Evolutionary conservation across 805 yeast species (phyloP).

Genomic region (Nakazawaea ishiwadae): DNA sequence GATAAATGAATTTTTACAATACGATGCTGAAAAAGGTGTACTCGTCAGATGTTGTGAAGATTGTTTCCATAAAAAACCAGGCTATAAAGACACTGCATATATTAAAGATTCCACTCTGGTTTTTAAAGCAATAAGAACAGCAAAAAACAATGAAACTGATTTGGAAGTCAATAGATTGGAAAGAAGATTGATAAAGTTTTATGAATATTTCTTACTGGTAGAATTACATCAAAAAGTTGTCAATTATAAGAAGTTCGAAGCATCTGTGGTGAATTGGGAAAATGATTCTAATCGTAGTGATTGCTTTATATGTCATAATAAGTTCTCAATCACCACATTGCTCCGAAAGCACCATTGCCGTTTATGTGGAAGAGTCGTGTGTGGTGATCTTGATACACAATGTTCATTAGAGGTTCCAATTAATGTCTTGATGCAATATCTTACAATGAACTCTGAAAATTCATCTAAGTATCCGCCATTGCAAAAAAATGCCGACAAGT

Average conservation of each 20-base stretch:
- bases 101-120: constrained; percentile 37
- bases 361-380: constrained; percentile 77
- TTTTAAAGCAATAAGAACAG: constrained; percentile 38
- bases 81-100: constrained; percentile 42
- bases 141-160: constrained; percentile 41
- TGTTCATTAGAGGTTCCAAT: constrained; percentile 77
- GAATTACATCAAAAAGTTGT: constrained; percentile 11
- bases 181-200: constrained; percentile 49
- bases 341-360: constrained; percentile 88
- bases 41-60: constrained; percentile 67
- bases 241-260: constrained; percentile 33
- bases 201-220: constrained; percentile 14
- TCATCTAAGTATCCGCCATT: constrained; percentile 1
- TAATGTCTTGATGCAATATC: constrained; percentile 32
- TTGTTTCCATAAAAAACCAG: constrained; percentile 57
- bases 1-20: constrained; percentile 42
- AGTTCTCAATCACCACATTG: constrained; percentile 46
- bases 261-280: constrained; percentile 61
- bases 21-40: constrained; percentile 45
- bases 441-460: constrained; percentile 7
- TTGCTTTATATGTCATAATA: constrained; percentile 61
- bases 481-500: constrained; percentile 17
- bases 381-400: constrained; percentile 55
- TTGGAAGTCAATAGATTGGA: constrained; percentile 55
- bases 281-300: constrained; percentile 38